phyloP scores from a whole-genome alignment of 768 basidiomycete genomes.

The Boletus speciosus region DNA sequence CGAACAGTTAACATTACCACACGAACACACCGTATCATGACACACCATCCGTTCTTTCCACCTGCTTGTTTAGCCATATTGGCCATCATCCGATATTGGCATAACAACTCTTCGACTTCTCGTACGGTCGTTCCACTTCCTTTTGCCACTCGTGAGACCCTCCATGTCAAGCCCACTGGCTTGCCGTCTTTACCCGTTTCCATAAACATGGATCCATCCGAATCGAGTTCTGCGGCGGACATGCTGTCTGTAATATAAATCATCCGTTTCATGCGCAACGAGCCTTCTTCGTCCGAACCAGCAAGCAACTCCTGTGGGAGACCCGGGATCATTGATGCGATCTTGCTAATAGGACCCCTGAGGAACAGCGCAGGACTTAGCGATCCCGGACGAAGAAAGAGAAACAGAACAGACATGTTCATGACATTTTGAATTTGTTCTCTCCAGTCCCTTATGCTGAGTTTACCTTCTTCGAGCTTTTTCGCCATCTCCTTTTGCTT shows the following conservation, averaged over 20 bases:
- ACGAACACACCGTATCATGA: conserved; percentile 1
- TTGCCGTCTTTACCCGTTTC: conserved; percentile 79
- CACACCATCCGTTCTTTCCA: conserved; percentile 92
- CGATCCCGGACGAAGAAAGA: neutral
- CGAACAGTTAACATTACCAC: conserved; percentile 3
- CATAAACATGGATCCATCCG: conserved; percentile 91
- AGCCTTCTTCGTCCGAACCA: conserved; percentile 92
- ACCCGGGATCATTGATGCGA: conserved; percentile 98
- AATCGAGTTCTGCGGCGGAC: conserved; percentile 90
- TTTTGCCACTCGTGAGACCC: conserved; percentile 84
- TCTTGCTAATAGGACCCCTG: conserved; percentile 98
- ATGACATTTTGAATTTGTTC: conserved; percentile 97
- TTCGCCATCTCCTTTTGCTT: conserved; percentile 98
- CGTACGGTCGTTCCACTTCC: conserved; percentile 93
- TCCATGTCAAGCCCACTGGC: conserved; percentile 82
- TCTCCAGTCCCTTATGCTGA: conserved; percentile 95
- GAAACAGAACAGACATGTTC: conserved; percentile 73
- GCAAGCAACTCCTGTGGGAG: conserved; percentile 87
- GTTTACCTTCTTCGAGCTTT: conserved; percentile 94
- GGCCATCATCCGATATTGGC: conserved; percentile 98
- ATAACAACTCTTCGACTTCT: conserved; percentile 96
- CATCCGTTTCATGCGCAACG: conserved; percentile 91
- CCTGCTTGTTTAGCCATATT: conserved; percentile 99
- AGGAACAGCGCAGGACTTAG: conserved; percentile 7
- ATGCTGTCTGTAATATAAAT: conserved; percentile 99